Evolutionary conservation across 306 rosid genomes (phyloP).

Genomic region (Vachellia collinsii): DNA sequence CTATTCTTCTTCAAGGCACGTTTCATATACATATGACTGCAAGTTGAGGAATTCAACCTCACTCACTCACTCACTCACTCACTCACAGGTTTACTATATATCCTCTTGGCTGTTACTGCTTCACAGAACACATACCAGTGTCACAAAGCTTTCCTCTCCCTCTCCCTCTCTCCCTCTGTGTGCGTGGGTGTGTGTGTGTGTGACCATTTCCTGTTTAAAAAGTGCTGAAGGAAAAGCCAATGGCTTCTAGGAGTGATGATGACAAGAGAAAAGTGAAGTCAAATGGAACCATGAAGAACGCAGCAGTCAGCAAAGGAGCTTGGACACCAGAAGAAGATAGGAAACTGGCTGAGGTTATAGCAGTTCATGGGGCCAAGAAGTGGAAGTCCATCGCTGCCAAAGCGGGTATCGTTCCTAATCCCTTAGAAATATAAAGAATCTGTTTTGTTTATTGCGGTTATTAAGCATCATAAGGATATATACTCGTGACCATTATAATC

Average conservation of each 20-base stretch:
- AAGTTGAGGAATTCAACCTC: not conserved
- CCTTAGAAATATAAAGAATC: not conserved
- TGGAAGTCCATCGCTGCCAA: slow-evolving; percentile 58
- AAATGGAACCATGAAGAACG: not conserved
- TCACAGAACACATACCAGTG: not conserved
- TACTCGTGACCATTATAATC: not conserved
- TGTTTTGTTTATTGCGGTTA: not conserved
- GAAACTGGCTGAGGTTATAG: slow-evolving; percentile 12
- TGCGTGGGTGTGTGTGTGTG: too few relatives aligned
- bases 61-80: not conserved
- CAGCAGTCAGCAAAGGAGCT: slow-evolving; percentile 53
- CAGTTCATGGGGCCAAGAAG: slow-evolving; percentile 26
- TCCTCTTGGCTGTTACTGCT: not conserved
- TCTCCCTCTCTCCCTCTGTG: not conserved
- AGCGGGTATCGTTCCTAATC: slow-evolving; percentile 46
- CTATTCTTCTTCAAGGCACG: not conserved
- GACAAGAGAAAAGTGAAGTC: not conserved
- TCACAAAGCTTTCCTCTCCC: not conserved
- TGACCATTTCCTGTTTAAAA: not conserved
- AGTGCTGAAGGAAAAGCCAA: not conserved
- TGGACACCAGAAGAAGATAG: slow-evolving; percentile 47
- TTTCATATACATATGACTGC: not conserved
- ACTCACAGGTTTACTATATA: not conserved
- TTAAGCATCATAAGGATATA: not conserved
- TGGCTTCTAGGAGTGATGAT: not conserved